Conservation (phyloP, 352 stramenopile genomes). For the Saprolegnia parasitica region DNA sequence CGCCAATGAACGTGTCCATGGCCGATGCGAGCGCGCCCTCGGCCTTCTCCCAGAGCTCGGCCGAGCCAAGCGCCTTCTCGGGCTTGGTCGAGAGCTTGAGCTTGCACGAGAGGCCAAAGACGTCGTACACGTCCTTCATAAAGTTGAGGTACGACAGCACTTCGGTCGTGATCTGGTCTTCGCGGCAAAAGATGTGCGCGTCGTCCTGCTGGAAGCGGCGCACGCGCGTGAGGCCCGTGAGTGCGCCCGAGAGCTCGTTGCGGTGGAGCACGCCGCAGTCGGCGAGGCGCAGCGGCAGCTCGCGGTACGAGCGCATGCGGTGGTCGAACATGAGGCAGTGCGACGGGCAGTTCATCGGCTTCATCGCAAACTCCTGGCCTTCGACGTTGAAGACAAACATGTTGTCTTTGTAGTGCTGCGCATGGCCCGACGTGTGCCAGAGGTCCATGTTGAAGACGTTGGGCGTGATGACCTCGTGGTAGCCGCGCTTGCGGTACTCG, state of each 20-base stretch:
- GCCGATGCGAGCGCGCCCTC: conserved; percentile 73
- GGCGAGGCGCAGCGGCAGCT: conserved; percentile 95
- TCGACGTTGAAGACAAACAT: conserved; percentile 99
- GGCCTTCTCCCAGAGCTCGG: conserved; percentile 88
- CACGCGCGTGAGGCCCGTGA: conserved; percentile 97
- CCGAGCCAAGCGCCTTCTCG: conserved; percentile 94
- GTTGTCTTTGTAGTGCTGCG: conserved; percentile 97
- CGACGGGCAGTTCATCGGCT: conserved; percentile 99
- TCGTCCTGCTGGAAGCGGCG: conserved; percentile 97
- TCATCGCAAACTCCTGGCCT: conserved; percentile 92
- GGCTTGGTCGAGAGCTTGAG: conserved; percentile 96
- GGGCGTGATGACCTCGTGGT: conserved; percentile 95
- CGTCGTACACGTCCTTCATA: conserved; percentile 98
- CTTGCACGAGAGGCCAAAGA: conserved; percentile 97
- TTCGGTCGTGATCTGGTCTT: conserved; percentile 86
- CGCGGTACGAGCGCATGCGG: conserved; percentile 91
- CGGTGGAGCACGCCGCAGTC: conserved; percentile 98
- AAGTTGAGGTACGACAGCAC: conserved; percentile 92
- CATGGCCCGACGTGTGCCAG: conserved; percentile 95
- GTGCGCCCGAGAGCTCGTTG: conserved; percentile 93
- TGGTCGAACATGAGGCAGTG: conserved; percentile 97
- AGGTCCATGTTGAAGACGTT: conserved; percentile 99
- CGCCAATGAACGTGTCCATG: conserved; percentile 93
- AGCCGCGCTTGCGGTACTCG: conserved; percentile 61
- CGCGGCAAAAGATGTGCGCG: conserved; percentile 97